Evolutionary conservation across 495 filamentous ascomycete species (phyloP).

Genomic region (Hyaloscypha bicolor): DNA sequence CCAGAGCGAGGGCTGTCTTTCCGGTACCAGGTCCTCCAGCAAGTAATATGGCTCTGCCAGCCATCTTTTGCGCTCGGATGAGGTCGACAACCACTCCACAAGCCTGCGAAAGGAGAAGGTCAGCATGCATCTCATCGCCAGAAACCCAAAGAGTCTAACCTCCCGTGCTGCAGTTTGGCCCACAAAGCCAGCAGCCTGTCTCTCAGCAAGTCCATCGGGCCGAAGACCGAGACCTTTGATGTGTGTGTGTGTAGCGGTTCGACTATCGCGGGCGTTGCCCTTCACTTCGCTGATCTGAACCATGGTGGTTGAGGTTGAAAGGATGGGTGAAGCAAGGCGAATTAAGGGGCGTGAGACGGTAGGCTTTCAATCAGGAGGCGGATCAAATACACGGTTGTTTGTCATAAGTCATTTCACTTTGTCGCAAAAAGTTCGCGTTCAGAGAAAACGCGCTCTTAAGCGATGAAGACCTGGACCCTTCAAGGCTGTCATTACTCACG

Average conservation of each 20-base stretch:
- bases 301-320: constrained; percentile 48
- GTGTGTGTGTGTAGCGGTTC: constrained; percentile 94
- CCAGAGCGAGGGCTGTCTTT: constrained; percentile 94
- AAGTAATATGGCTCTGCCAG: constrained; percentile 87
- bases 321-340: neutral
- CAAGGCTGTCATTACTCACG: neutral
- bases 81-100: constrained; percentile 94
- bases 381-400: constrained; percentile 6
- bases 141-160: constrained; percentile 43
- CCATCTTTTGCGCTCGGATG: constrained; percentile 94
- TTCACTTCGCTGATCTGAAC: constrained; percentile 97
- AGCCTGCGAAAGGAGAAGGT: constrained; percentile 51
- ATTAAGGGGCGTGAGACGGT: neutral
- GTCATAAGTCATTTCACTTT: constrained; percentile 13
- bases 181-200: constrained; percentile 77
- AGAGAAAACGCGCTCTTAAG: neutral
- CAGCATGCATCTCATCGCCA: neutral
- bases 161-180: constrained; percentile 88
- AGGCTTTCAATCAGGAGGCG: neutral
- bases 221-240: constrained; percentile 92
- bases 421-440: constrained; percentile 12
- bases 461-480: too few species aligned
- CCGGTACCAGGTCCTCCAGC: constrained; percentile 92
- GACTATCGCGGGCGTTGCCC: constrained; percentile 90
- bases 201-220: constrained; percentile 79